A percentile compares a stretch with the other conserved stretches of the same genome.
Evolutionary conservation across 768 basidiomycete species (phyloP).

Genomic region (Suillus brevipes): DNA sequence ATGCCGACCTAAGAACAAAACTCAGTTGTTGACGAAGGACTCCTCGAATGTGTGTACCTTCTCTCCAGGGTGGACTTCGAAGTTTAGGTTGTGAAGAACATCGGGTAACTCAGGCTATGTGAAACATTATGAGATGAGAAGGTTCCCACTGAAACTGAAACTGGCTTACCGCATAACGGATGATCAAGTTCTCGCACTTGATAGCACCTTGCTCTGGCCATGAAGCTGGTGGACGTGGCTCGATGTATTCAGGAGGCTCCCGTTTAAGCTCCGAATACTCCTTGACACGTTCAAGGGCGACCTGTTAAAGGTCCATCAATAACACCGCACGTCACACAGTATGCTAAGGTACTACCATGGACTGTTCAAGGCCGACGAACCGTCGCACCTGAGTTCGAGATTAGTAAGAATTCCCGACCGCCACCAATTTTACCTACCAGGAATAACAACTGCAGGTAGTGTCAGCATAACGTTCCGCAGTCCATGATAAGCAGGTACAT

Average conservation of each 20-base stretch:
- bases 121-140: background rate
- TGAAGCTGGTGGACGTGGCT: constrained; percentile 75
- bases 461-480: constrained; percentile 18
- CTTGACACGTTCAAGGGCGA: constrained; percentile 86
- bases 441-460: constrained; percentile 49
- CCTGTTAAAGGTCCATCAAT: constrained; percentile 39
- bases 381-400: constrained; percentile 54
- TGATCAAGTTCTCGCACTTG: constrained; percentile 70
- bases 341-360: constrained; percentile 55
- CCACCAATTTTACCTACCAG: constrained; percentile 40
- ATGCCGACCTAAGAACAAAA: constrained; percentile 55
- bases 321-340: background rate
- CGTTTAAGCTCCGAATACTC: constrained; percentile 80
- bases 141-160: constrained; percentile 10
- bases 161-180: constrained; percentile 72
- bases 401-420: constrained; percentile 6
- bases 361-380: constrained; percentile 87
- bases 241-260: constrained; percentile 83
- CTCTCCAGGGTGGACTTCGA: constrained; percentile 71
- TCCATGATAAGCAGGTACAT: constrained; percentile 18
- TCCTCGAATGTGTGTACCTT: constrained; percentile 46
- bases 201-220: constrained; percentile 80
- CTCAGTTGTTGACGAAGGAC: background rate
- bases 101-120: constrained; percentile 79
- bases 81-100: constrained; percentile 79